Conservation (phyloP, 441 rosid species). For the Corymbia calophylla region DNA sequence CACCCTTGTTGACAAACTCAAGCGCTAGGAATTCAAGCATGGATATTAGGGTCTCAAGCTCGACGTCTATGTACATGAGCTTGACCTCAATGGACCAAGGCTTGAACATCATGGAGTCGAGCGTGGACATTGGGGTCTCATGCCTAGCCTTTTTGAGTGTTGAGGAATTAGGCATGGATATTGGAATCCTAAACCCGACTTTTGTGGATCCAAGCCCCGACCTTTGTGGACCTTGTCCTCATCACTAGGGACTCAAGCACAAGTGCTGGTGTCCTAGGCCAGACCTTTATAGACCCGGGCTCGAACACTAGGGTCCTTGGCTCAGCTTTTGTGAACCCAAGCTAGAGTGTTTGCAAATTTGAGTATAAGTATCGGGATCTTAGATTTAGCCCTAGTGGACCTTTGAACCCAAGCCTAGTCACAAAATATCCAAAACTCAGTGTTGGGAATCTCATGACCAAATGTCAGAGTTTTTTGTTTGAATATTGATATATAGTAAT, state of each 20-base stretch:
- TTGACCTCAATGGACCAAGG: neutral
- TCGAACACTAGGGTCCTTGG: no score
- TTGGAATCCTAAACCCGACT: no score
- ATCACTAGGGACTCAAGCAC: accelerated
- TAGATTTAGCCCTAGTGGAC: neutral
- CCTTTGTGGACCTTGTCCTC: neutral
- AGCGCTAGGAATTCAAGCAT: no score
- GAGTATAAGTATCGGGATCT: no score
- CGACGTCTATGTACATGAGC: accelerated
- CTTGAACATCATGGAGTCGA: accelerated
- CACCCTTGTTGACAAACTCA: no score
- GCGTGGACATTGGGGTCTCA: accelerated
- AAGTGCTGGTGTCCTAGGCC: accelerated
- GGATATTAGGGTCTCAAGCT: neutral
- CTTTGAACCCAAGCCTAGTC: accelerated
- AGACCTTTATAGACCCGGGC: neutral
- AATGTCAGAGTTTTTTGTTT: neutral
- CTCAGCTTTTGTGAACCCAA: no score
- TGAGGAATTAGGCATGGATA: accelerated
- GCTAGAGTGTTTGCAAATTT: no score
- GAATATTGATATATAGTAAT: neutral
- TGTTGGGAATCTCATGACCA: neutral
- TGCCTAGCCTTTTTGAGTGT: neutral
- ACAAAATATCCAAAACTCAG: neutral
- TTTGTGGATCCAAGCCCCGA: neutral